Evolutionary conservation across 1,284 basidiomycete species (phyloP).

Genomic region (Ganoderma sinense): DNA sequence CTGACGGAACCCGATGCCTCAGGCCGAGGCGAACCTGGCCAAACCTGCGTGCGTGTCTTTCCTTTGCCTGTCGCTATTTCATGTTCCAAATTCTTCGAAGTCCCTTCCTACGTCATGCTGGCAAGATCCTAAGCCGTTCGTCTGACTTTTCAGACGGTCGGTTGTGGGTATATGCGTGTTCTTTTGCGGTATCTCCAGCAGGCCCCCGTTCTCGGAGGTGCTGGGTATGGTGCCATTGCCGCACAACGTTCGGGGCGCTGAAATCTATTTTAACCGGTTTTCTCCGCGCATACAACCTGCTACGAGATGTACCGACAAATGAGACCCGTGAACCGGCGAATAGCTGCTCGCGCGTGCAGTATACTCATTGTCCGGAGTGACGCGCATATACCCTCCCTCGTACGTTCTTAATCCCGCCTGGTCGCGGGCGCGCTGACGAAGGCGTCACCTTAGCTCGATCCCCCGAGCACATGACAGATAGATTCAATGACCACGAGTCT

Average conservation of each 20-base stretch:
- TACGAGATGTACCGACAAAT: not conserved
- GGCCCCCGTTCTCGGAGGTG: too few relatives aligned
- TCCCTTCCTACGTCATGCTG: not conserved
- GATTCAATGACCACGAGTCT: not conserved
- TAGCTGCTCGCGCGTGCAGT: not conserved
- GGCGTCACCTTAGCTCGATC: not conserved
- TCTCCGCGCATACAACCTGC: not conserved
- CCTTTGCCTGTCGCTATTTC: not conserved
- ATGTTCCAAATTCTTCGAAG: not conserved
- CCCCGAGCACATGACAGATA: not conserved
- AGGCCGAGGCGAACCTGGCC: slow-evolving; percentile 73
- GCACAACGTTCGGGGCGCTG: not conserved
- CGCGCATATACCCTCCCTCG: not conserved
- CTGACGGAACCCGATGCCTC: not conserved
- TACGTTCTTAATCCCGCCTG: not conserved
- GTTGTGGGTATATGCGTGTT: not conserved
- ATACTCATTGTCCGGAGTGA: not conserved
- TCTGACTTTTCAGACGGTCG: not conserved
- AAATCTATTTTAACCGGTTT: not conserved
- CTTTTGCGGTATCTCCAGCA: not conserved
- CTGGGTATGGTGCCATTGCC: not conserved
- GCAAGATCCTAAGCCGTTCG: not conserved
- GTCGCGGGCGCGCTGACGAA: not conserved
- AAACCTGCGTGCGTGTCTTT: slow-evolving; percentile 61
- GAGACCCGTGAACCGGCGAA: not conserved